Base-by-base conservation (phyloP, 1,284 basidiomycete species). In the Mrakiaceae sp. region DNA sequence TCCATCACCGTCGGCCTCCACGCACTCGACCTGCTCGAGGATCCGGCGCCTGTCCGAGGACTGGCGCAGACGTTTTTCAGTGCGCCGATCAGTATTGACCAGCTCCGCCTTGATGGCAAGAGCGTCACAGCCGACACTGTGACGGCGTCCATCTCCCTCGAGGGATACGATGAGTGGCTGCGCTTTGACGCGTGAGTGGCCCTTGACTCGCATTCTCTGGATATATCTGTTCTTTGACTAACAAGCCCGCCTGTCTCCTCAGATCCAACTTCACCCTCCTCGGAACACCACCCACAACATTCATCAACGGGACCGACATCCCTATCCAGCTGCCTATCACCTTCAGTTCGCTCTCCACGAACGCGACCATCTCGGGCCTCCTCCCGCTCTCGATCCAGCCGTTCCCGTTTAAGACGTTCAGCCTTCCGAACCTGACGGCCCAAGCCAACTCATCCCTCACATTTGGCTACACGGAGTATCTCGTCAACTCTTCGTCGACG, bases 341-440 rank as follows among this genome's bases (percentile, higher is more conserved):
- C 51, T 69, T 77, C 66, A 60, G 71, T 8, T 71, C 75, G 0
- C 69, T 68, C 44, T 72, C 70, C 60, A 72, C 73, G 2, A 67
- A 72, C 11, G 62, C 67, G 16, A 64, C 68, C 6, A 67, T 74
- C 53, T 68, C 69, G 12, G 69, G 72, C 4, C 74, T 70, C 65
- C 60, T 80, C 53, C 69, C 73, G 0, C 58, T 82, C 64, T 69
- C 72, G 54, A 70, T 81, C 62, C 69, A 70, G 1, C 76, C 78
- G 0, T 78, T 76, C 63, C 71, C 76, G 14, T 79, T 82, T 70
- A 78, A 75, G 56, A 65, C 71, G 7, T 70, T 74, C 62, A 58
- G 65, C 2, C 70, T 81, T 1, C 78, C 79, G 1, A 72, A 71
- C 60, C 64, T 70, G 56, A 74, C 74, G 14, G 71, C 75, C 61